A percentile compares a stretch with the other conserved stretches of the same genome.
Evolutionary conservation across 2,329 filamentous ascomycete genomes (phyloP).

Genomic region (Phyllosticta capitalensis): DNA sequence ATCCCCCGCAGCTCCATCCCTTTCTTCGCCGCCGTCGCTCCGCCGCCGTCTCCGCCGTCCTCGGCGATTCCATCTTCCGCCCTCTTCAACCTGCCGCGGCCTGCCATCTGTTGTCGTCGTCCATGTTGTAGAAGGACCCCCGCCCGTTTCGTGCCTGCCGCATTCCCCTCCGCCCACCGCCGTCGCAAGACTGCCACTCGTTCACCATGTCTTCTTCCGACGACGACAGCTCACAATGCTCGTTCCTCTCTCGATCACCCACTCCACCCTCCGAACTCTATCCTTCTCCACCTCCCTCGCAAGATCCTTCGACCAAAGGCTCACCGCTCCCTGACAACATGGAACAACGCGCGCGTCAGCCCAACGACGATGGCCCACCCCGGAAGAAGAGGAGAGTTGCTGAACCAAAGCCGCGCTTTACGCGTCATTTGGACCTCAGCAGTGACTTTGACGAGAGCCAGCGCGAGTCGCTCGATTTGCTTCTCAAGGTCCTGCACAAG

Average conservation of each 20-base stretch:
- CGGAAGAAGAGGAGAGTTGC: constrained; percentile 65
- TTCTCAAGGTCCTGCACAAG: constrained; percentile 67
- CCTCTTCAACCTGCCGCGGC: neutral
- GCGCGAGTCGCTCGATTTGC: constrained; percentile 53
- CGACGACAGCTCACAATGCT: constrained; percentile 21
- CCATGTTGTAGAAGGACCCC: constrained; percentile 9
- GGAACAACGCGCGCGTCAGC: constrained; percentile 20
- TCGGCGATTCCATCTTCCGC: neutral
- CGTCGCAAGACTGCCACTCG: constrained; percentile 4
- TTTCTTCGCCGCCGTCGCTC: constrained; percentile 3
- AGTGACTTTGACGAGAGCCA: constrained; percentile 45
- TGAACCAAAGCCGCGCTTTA: constrained; percentile 60
- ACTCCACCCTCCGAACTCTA: constrained; percentile 24
- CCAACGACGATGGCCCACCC: constrained; percentile 53
- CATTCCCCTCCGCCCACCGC: constrained; percentile 10
- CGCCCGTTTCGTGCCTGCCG: constrained; percentile 12
- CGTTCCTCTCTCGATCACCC: constrained; percentile 30
- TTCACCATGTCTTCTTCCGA: constrained; percentile 24
- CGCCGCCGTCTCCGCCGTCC: neutral
- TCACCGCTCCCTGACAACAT: constrained; percentile 39
- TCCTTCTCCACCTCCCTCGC: constrained; percentile 34
- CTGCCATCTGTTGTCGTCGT: neutral
- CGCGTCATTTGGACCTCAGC: constrained; percentile 61
- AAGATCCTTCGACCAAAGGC: constrained; percentile 35
- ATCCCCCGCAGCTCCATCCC: neutral